A percentile compares a stretch with the other conserved stretches of the same genome.
These are phyloP conservation scores for Phragmites australis DNA, from an alignment of 176 grass and related monocot genomes.

Conservation along the genomic window DNA sequence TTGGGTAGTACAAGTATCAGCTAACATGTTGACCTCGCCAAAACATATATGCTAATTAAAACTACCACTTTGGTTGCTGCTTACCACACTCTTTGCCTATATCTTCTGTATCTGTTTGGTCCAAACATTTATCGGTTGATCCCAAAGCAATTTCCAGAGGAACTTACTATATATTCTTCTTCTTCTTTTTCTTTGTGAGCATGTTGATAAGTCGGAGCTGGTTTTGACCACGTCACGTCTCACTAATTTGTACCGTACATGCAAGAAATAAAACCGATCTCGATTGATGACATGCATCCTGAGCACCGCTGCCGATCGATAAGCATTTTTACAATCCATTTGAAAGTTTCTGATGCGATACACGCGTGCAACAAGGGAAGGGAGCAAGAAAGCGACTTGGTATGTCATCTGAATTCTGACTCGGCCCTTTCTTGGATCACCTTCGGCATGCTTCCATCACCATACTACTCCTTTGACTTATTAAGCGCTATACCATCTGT, in stretches of 20 bases:
- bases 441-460: neutral
- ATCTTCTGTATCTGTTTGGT: too few species aligned
- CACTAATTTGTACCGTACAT: too few species aligned
- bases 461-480: neutral
- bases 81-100: too few species aligned
- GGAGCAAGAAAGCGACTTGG: neutral
- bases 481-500: neutral
- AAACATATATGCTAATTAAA: neutral
- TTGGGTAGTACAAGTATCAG: neutral
- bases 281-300: neutral
- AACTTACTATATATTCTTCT: too few species aligned
- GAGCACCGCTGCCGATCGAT: too few species aligned
- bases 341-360: neutral
- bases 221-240: neutral
- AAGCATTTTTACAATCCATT: neutral
- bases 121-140: too few species aligned
- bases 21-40: neutral
- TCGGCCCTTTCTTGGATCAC: neutral
- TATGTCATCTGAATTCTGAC: neutral
- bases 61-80: too few species aligned
- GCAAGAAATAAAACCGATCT: neutral
- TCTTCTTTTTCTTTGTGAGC: too few species aligned
- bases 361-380: neutral
- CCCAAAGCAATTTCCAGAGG: too few species aligned
- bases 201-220: too few species aligned